These are phyloP conservation scores for Sporobolomyces roseus DNA, from an alignment of 768 basidiomycete genomes.

Conservation along the genomic window DNA sequence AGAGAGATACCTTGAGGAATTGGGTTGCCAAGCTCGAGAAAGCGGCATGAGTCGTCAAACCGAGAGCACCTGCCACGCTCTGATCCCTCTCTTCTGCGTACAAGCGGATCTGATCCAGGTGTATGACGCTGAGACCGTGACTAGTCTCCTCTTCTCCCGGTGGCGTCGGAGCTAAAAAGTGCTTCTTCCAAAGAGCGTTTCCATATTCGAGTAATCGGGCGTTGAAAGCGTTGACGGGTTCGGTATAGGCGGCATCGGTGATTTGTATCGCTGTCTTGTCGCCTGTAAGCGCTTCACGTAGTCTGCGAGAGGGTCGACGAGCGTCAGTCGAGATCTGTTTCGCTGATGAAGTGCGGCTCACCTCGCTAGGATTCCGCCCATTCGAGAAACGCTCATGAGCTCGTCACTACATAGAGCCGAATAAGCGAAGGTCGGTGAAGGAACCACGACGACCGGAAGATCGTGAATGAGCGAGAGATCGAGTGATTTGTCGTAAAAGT, in stretches of 20 bases:
- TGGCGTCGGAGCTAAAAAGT: background rate
- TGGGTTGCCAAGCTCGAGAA: conserved; percentile 8
- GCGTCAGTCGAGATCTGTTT: background rate
- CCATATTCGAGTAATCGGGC: conserved; percentile 15
- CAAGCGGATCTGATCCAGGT: background rate
- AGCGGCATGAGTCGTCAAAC: conserved; percentile 20
- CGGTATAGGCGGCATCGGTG: background rate
- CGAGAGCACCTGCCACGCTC: background rate
- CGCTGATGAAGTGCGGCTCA: background rate
- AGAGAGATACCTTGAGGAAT: background rate
- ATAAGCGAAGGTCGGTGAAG: conserved; percentile 8
- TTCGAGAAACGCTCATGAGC: conserved; percentile 7
- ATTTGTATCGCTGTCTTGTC: background rate
- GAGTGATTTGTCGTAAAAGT: conserved; percentile 19
- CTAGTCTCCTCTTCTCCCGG: background rate
- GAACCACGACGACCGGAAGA: conserved; percentile 10
- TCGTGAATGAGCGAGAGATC: conserved; percentile 17
- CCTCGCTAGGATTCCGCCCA: conserved; percentile 19
- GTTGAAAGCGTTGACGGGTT: conserved; percentile 23
- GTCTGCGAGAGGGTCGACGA: no score
- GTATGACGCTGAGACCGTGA: conserved; percentile 1
- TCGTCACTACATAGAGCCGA: conserved; percentile 15
- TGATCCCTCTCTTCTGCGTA: background rate
- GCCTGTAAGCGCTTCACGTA: conserved; percentile 30
- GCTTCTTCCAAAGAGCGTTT: conserved; percentile 19